These are phyloP conservation scores for Coemansia sp. DNA, from an alignment of 192 early-diverging fungal genomes.

Conservation along the genomic window DNA sequence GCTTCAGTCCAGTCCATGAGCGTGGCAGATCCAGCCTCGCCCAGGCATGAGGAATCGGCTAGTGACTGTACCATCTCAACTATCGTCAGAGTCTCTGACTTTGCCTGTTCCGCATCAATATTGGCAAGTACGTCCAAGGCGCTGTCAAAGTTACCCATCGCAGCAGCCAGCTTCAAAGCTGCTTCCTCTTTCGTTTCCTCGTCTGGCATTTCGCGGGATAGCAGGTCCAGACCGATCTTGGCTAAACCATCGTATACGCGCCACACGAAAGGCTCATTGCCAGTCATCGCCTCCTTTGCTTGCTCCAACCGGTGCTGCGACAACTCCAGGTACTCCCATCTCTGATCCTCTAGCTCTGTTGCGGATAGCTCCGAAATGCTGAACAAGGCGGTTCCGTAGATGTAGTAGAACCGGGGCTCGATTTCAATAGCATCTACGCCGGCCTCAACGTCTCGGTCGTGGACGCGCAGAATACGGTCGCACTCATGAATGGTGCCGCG, in stretches of 20 bases:
- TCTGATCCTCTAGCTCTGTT: conserved; percentile 27
- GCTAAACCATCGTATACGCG: conserved; percentile 35
- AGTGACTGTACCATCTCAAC: conserved; percentile 40
- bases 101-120: conserved; percentile 5
- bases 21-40: not conserved
- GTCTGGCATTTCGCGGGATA: conserved; percentile 2
- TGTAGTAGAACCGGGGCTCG: conserved; percentile 57
- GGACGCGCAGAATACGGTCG: conserved; percentile 58
- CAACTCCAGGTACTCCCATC: conserved; percentile 33
- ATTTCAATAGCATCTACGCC: conserved; percentile 12
- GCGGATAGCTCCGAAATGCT: conserved; percentile 41
- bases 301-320: conserved; percentile 35
- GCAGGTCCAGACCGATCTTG: conserved; percentile 32
- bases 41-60: conserved; percentile 37
- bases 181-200: not conserved
- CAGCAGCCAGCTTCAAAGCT: not conserved
- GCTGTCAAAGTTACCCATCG: not conserved
- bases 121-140: conserved; percentile 1
- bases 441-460: conserved; percentile 13
- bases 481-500: conserved; percentile 65
- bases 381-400: conserved; percentile 60
- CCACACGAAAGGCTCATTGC: conserved; percentile 13
- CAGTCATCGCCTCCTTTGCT: conserved; percentile 24
- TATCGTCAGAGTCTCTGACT: conserved; percentile 8
- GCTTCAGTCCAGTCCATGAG: conserved; percentile 35